Evolutionary conservation across 345 rosid genomes (phyloP).

Genomic region (Hibiscus mutabilis): DNA sequence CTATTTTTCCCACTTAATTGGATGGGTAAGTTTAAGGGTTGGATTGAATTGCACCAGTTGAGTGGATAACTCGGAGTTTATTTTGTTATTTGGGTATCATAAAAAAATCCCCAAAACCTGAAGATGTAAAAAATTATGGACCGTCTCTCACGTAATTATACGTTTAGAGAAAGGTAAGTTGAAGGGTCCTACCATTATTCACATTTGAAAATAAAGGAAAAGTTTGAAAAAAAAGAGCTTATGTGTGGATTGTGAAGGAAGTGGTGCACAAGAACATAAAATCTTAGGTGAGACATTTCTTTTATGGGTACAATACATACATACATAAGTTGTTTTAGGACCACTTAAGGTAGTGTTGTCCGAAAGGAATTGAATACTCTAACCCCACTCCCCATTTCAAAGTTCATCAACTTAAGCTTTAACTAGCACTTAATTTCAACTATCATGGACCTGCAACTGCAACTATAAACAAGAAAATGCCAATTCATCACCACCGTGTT

Average conservation of each 20-base stretch:
- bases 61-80: no score
- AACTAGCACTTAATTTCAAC: not conserved
- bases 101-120: no score
- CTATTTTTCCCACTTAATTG: no score
- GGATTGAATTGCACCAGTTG: no score
- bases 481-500: no score
- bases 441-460: not conserved
- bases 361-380: not conserved
- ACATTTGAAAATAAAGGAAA: not conserved
- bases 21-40: no score
- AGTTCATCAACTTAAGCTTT: no score
- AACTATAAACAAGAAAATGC: not conserved
- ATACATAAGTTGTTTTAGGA: not conserved
- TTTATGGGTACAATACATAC: no score
- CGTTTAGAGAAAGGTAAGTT: no score
- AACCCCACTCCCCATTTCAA: not conserved
- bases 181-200: not conserved
- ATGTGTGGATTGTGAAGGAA: not conserved
- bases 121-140: no score
- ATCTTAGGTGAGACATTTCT: not conserved
- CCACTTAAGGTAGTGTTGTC: conserved; percentile 2
- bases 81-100: no score
- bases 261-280: not conserved
- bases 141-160: no score
- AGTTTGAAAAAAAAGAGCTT: not conserved